Conservation (phyloP, 2,329 filamentous ascomycete species). For the Endothia cerciana region DNA sequence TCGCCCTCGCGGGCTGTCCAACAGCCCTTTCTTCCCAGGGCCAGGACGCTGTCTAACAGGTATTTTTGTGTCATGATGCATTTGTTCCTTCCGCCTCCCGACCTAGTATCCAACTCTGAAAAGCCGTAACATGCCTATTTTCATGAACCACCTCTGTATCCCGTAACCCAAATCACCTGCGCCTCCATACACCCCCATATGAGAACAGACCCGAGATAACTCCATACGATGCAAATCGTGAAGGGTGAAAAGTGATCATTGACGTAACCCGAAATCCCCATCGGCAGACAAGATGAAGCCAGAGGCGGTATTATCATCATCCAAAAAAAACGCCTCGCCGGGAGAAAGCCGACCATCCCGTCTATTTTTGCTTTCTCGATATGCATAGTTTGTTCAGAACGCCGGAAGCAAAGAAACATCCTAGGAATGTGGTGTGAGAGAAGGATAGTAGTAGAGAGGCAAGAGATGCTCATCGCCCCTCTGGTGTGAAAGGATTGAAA, state of each 20-base stretch:
- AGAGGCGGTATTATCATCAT: neutral
- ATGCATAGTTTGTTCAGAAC: conserved; percentile 23
- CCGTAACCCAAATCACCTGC: neutral
- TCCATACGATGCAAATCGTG: conserved; percentile 16
- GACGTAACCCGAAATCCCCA: neutral
- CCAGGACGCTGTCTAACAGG: conserved; percentile 16
- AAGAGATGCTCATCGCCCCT: neutral
- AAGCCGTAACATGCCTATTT: conserved; percentile 3
- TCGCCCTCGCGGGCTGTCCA: conserved; percentile 14
- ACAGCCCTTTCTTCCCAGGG: neutral
- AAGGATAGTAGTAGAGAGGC: neutral
- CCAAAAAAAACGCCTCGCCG: conserved; percentile 23
- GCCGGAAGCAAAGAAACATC: conserved; percentile 6
- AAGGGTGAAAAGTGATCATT: conserved; percentile 17
- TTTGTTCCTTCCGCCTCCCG: conserved; percentile 6
- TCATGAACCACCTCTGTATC: neutral
- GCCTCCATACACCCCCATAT: neutral
- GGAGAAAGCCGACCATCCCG: conserved; percentile 6
- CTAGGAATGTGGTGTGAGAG: neutral
- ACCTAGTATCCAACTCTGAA: neutral
- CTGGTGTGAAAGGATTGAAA: conserved; percentile 14
- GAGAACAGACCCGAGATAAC: conserved; percentile 1
- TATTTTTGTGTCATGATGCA: conserved; percentile 18
- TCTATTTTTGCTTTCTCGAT: conserved; percentile 26
- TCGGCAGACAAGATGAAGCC: neutral